A percentile compares a stretch with the other conserved stretches of the same genome.
Evolutionary conservation across 306 rosid species (phyloP).

Genomic region (Cicer chorassanicum): DNA sequence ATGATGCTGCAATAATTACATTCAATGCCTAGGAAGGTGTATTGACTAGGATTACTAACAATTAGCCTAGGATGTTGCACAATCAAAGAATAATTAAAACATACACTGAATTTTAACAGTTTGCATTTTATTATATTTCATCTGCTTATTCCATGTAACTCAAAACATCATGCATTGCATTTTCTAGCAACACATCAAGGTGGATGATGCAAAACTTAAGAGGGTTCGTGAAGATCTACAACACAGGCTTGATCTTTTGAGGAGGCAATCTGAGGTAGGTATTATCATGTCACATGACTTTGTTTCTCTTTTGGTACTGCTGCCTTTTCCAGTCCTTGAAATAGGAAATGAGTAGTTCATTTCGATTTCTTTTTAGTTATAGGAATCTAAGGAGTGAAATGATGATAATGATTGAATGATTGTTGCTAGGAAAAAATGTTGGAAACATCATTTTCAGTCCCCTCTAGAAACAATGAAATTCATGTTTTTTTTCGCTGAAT

Average conservation of each 20-base stretch:
- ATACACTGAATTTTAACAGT: no score
- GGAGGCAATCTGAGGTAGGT: slow-evolving; percentile 89
- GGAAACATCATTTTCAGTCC: slow-evolving; percentile 26
- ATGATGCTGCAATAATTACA: no score
- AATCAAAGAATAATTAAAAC: no score
- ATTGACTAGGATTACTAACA: no score
- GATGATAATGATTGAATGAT: slow-evolving; percentile 33
- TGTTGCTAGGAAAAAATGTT: slow-evolving; percentile 15
- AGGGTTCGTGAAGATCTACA: slow-evolving; percentile 83
- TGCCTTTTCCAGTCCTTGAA: slow-evolving; percentile 33
- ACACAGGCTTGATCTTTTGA: slow-evolving; percentile 71
- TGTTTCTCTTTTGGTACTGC: slow-evolving; percentile 22
- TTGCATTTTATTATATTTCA: slow-evolving; percentile 26
- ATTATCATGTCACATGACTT: slow-evolving; percentile 29
- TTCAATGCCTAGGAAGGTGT: no score
- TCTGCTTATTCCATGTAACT: slow-evolving; percentile 35
- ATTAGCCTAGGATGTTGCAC: no score
- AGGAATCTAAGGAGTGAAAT: slow-evolving; percentile 12
- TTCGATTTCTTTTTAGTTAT: slow-evolving; percentile 8
- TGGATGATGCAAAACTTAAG: slow-evolving; percentile 68
- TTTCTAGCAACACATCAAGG: slow-evolving; percentile 69
- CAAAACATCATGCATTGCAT: slow-evolving; percentile 31
- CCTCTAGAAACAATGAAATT: neutral
- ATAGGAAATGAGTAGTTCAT: slow-evolving; percentile 28
- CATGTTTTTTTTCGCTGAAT: slow-evolving; percentile 18